Evolutionary conservation across 2,329 filamentous ascomycete genomes (phyloP).

Genomic region (Cercospora beticola): DNA sequence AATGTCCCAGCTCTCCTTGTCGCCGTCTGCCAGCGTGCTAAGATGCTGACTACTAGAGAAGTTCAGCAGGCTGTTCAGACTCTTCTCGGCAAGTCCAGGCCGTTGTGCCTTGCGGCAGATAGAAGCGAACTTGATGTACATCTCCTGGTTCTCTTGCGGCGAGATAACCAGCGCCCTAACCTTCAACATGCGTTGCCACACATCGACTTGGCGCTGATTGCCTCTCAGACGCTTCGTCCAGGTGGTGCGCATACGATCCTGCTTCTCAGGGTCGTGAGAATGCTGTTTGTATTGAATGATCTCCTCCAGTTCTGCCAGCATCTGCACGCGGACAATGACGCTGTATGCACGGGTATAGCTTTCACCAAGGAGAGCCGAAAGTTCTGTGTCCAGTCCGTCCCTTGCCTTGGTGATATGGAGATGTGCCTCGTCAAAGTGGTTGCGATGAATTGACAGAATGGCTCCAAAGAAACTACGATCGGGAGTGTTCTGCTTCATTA

Average conservation of each 20-base stretch:
- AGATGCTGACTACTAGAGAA: conserved; percentile 54
- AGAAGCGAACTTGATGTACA: conserved; percentile 99
- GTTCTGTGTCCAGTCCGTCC: conserved; percentile 90
- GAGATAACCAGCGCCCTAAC: conserved; percentile 88
- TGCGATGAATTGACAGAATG: conserved; percentile 89
- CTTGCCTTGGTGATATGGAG: conserved; percentile 86
- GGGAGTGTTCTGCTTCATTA: conserved; percentile 90
- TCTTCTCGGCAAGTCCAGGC: conserved; percentile 93
- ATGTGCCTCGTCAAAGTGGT: conserved; percentile 91
- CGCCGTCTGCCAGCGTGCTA: conserved; percentile 29
- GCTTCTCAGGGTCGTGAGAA: conserved; percentile 73
- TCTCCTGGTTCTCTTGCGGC: conserved; percentile 90
- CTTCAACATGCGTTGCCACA: conserved; percentile 98
- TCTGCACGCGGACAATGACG: conserved; percentile 97
- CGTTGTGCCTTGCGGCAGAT: conserved; percentile 94
- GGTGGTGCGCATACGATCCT: conserved; percentile 84
- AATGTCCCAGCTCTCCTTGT: conserved; percentile 24
- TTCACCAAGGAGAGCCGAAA: conserved; percentile 94
- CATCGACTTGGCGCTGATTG: conserved; percentile 94
- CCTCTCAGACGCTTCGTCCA: conserved; percentile 96
- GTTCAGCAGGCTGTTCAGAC: conserved; percentile 83
- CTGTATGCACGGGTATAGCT: conserved; percentile 97
- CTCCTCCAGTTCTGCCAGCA: conserved; percentile 97
- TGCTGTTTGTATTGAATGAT: conserved; percentile 98
- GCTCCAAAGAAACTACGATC: conserved; percentile 98